Evolutionary conservation across 2,329 filamentous ascomycete genomes (phyloP).

Genomic region (Juglanconis oblonga): DNA sequence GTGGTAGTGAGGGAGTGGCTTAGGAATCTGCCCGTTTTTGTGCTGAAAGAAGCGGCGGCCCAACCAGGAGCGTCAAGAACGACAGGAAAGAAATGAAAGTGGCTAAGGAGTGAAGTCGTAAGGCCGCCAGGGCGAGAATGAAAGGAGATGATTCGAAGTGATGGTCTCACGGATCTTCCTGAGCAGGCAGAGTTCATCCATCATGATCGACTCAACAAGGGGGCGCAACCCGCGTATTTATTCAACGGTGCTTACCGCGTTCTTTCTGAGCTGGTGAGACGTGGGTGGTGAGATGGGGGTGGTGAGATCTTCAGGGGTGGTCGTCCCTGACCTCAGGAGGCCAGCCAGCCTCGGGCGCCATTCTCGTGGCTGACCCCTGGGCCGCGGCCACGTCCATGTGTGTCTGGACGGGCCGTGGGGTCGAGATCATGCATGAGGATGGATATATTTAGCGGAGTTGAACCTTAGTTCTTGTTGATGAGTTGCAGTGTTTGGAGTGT

Average conservation of each 20-base stretch:
- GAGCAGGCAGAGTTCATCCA: not conserved
- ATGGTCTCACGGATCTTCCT: not conserved
- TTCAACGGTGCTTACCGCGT: not conserved
- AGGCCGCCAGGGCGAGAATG: not conserved
- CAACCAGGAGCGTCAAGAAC: too few relatives aligned
- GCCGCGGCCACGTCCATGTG: slow-evolving; percentile 22
- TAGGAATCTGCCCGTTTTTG: too few relatives aligned
- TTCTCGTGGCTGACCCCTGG: not conserved
- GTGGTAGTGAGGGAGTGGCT: not conserved
- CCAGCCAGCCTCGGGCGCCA: not conserved
- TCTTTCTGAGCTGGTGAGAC: too few relatives aligned
- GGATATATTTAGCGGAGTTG: too few relatives aligned
- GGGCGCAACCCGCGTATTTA: not conserved
- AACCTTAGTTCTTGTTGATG: too few relatives aligned
- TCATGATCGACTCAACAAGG: not conserved
- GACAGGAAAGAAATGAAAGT: not conserved
- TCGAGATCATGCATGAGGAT: too few relatives aligned
- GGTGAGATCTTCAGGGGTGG: not conserved
- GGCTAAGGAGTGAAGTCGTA: not conserved
- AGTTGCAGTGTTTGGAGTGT: too few relatives aligned
- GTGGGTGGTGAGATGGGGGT: not conserved
- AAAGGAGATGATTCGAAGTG: not conserved
- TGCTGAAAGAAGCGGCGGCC: too few relatives aligned
- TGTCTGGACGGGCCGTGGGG: too few relatives aligned
- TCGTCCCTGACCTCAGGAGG: not conserved